phyloP scores from a whole-genome alignment of 2,329 filamentous ascomycete genomes.

The Simplicillium aogashimaense region DNA sequence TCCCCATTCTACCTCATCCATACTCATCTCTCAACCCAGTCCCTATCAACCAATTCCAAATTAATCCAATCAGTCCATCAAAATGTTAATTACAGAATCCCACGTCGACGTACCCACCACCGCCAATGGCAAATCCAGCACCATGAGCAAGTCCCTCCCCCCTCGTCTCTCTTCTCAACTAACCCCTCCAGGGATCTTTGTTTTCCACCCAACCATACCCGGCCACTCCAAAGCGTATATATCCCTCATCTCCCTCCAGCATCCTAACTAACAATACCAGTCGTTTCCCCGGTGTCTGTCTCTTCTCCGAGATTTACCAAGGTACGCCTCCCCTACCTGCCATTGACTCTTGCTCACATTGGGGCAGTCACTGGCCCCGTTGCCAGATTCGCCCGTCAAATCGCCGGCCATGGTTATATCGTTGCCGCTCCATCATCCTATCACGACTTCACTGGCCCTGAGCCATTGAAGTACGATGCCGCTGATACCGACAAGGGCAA shows the following conservation, averaged over 20 bases:
- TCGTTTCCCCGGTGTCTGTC: slow-evolving; percentile 71
- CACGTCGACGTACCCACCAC: slow-evolving; percentile 38
- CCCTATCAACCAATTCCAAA: no score
- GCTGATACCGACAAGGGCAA: slow-evolving; percentile 85
- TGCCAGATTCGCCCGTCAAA: slow-evolving; percentile 79
- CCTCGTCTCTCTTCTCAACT: neutral
- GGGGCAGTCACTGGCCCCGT: slow-evolving; percentile 76
- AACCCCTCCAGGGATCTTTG: slow-evolving; percentile 60
- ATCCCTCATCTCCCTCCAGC: neutral
- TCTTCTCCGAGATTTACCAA: slow-evolving; percentile 96
- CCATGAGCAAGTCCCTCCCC: slow-evolving; percentile 34
- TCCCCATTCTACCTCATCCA: no score
- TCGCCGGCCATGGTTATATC: slow-evolving; percentile 87
- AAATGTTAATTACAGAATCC: slow-evolving; percentile 45
- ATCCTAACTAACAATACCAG: slow-evolving; percentile 20
- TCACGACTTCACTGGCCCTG: slow-evolving; percentile 84
- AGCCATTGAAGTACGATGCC: slow-evolving; percentile 74
- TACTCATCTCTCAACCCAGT: no score
- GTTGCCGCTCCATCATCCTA: slow-evolving; percentile 85
- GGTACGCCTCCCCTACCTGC: slow-evolving; percentile 36
- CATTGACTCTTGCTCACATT: neutral
- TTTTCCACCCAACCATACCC: slow-evolving; percentile 78
- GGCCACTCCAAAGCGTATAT: slow-evolving; percentile 76
- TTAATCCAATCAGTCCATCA: no score
- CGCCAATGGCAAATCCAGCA: slow-evolving; percentile 41